These are phyloP conservation scores for Urochloa ruziziensis DNA, from an alignment of 176 grass and related monocot species.

Conservation along the genomic window DNA sequence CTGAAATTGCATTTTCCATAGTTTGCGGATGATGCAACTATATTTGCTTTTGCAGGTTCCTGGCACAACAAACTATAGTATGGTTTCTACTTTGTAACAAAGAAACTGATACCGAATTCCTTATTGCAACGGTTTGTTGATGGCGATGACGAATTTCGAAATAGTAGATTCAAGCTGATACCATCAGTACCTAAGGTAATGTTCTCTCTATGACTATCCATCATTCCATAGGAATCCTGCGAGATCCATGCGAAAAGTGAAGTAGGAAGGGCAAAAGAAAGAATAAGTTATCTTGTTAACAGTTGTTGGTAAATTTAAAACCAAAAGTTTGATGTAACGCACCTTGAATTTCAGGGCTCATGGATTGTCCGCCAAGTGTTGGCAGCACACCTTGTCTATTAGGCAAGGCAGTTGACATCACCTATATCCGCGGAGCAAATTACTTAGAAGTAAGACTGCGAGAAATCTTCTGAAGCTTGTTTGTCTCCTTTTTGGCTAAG, in stretches of 20 bases:
- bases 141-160: constrained; percentile 93
- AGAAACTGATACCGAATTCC: constrained; percentile 75
- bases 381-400: constrained; percentile 92
- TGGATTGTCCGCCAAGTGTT: constrained; percentile 99
- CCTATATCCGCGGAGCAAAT: constrained; percentile 81
- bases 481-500: background rate
- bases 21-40: constrained; percentile 10
- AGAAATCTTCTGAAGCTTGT: background rate
- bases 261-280: background rate
- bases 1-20: background rate
- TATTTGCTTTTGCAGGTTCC: constrained; percentile 74
- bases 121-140: constrained; percentile 93
- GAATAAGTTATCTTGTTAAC: background rate
- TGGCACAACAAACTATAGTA: constrained; percentile 93
- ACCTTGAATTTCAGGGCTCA: constrained; percentile 65
- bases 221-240: background rate
- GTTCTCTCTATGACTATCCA: background rate
- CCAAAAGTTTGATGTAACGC: constrained; percentile 16
- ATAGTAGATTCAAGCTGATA: constrained; percentile 98
- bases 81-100: constrained; percentile 92
- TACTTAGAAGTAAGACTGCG: constrained; percentile 73
- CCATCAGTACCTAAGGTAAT: constrained; percentile 93
- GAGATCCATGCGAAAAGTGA: constrained; percentile 4
- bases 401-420: constrained; percentile 95
- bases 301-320: background rate